Conservation (phyloP, 148 eudicot species). For the Vaccinium corymbosum region DNA sequence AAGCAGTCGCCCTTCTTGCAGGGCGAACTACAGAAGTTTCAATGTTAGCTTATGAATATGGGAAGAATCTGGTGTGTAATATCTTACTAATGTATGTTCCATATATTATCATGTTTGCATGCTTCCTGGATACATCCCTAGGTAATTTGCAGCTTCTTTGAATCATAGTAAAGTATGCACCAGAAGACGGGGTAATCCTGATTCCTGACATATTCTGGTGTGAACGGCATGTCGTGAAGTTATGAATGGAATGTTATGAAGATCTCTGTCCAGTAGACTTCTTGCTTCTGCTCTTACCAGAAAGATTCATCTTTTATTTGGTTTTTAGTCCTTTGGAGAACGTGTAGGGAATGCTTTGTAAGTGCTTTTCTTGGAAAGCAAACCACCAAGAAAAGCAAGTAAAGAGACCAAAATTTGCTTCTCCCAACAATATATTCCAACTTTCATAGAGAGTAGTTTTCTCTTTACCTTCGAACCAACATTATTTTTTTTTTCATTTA, state of each 20-base stretch:
- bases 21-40: conserved; percentile 90
- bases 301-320: neutral
- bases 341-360: neutral
- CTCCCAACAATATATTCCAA: neutral
- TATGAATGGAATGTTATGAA: neutral
- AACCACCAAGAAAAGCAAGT: neutral
- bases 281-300: neutral
- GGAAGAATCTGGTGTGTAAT: conserved; percentile 77
- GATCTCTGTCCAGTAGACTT: neutral
- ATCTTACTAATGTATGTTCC: neutral
- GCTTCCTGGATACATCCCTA: neutral
- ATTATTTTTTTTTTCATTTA: no score
- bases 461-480: neutral
- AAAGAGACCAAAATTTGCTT: neutral
- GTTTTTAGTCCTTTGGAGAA: neutral
- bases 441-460: neutral
- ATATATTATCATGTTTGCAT: neutral
- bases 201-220: neutral
- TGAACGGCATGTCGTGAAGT: neutral
- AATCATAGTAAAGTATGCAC: neutral
- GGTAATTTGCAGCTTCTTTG: conserved; percentile 2
- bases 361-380: neutral
- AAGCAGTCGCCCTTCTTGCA: conserved; percentile 88
- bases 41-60: conserved; percentile 77
- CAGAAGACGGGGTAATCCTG: neutral